Evolutionary conservation across 371 early-diverging fungal species (phyloP).

Genomic region (Mortierella sp.): DNA sequence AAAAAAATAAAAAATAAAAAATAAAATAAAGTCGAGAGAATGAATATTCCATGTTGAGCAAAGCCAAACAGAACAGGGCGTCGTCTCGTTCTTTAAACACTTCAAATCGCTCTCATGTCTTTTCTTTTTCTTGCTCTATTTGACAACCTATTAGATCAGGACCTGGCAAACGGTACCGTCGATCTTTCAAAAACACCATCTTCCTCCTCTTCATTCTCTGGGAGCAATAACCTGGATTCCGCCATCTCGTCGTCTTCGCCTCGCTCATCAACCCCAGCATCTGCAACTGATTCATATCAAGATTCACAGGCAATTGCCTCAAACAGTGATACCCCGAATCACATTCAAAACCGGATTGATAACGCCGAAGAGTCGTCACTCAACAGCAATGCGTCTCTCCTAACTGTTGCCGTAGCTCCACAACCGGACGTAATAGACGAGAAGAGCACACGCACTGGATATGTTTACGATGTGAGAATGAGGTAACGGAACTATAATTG

Average conservation of each 20-base stretch:
- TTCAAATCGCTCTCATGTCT: no score
- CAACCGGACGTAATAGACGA: conserved; percentile 41
- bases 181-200: not conserved
- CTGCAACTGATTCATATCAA: not conserved
- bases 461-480: conserved; percentile 78
- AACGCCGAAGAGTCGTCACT: conserved; percentile 1
- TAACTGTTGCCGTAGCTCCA: conserved; percentile 14
- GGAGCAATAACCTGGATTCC: not conserved
- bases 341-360: not conserved
- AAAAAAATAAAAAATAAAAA: no score
- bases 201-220: not conserved
- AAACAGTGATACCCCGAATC: not conserved
- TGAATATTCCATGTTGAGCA: no score
- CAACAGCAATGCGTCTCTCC: not conserved
- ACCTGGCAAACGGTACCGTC: conserved; percentile 1
- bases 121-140: no score
- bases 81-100: no score
- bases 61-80: no score
- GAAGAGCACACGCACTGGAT: conserved; percentile 62
- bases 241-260: not conserved
- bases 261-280: not conserved
- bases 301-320: not conserved
- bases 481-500: conserved; percentile 50
- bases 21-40: no score
- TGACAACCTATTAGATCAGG: not conserved